A percentile compares a stretch with the other conserved stretches of the same genome.
These are phyloP conservation scores for Amanita inopinata DNA, from an alignment of 768 basidiomycete species.

Conservation along the genomic window DNA sequence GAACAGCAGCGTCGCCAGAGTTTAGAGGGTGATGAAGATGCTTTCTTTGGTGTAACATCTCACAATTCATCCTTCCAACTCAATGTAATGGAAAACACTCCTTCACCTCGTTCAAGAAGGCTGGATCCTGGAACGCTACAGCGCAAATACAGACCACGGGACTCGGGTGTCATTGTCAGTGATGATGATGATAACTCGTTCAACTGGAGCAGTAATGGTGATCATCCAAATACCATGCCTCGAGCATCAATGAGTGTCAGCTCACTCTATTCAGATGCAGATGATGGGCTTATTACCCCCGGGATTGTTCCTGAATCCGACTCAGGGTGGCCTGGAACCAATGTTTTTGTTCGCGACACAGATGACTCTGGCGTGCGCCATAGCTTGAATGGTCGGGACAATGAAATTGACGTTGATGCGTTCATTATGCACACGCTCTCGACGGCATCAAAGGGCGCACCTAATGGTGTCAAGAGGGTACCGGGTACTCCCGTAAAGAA, in stretches of 20 bases:
- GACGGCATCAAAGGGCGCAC: conserved; percentile 41
- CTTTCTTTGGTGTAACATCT: conserved; percentile 41
- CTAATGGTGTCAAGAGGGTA: conserved; percentile 43
- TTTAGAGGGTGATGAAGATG: conserved; percentile 43
- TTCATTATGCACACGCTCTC: conserved; percentile 67
- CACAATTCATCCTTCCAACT: conserved; percentile 46
- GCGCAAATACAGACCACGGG: conserved; percentile 63
- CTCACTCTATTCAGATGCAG: conserved; percentile 47
- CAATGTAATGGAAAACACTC: conserved; percentile 45
- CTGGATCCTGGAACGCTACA: conserved; percentile 29
- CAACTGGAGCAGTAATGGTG: conserved; percentile 15
- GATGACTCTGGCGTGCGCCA: conserved; percentile 23
- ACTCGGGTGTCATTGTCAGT: conserved; percentile 54
- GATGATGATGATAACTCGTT: conserved; percentile 42
- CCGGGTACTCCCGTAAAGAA: conserved; percentile 83
- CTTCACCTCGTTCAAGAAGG: conserved; percentile 40
- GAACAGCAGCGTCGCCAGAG: conserved; percentile 16
- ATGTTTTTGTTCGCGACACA: conserved; percentile 29
- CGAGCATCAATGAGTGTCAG: conserved; percentile 54
- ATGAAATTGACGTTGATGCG: conserved; percentile 39
- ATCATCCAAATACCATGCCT: conserved; percentile 34
- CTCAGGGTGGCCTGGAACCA: conserved; percentile 56
- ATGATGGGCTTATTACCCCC: conserved; percentile 67
- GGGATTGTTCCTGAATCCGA: conserved; percentile 38
- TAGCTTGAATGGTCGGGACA: background rate